Evolutionary conservation across 2,329 filamentous ascomycete species (phyloP).

Genomic region (Ophiostoma sp.): DNA sequence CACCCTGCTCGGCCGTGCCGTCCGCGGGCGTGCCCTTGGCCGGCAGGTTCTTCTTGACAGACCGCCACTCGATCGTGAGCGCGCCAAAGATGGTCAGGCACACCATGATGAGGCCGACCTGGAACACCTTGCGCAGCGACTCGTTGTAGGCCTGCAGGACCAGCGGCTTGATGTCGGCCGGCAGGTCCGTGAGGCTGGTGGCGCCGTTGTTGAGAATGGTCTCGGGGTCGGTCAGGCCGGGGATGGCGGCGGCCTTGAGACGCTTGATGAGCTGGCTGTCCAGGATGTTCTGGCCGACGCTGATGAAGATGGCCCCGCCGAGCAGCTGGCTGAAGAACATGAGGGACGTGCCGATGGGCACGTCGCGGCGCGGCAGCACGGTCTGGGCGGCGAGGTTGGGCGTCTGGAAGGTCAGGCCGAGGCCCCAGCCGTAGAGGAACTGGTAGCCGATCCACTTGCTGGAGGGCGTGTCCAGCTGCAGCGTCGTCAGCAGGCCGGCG

Average conservation of each 20-base stretch:
- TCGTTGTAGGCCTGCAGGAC: conserved; percentile 47
- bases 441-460: conserved; percentile 37
- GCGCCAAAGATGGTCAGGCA: conserved; percentile 48
- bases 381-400: conserved; percentile 46
- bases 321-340: conserved; percentile 39
- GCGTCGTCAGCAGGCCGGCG: conserved; percentile 50
- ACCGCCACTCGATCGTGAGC: conserved; percentile 51
- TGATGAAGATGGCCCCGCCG: conserved; percentile 24
- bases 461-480: conserved; percentile 36
- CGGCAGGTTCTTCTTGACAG: conserved; percentile 23
- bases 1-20: background rate
- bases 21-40: background rate
- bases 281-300: conserved; percentile 25
- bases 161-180: conserved; percentile 18
- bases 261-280: conserved; percentile 24
- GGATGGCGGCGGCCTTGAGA: conserved; percentile 11
- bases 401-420: conserved; percentile 41
- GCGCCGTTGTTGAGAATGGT: conserved; percentile 20
- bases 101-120: conserved; percentile 48
- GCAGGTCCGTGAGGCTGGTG: conserved; percentile 16
- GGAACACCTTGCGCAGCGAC: conserved; percentile 50
- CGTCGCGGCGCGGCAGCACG: conserved; percentile 39
- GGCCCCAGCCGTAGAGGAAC: conserved; percentile 42
- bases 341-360: conserved; percentile 40
- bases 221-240: conserved; percentile 2